Base-by-base conservation (phyloP, 179 eudicot species). In the Spinacia oleracea region DNA sequence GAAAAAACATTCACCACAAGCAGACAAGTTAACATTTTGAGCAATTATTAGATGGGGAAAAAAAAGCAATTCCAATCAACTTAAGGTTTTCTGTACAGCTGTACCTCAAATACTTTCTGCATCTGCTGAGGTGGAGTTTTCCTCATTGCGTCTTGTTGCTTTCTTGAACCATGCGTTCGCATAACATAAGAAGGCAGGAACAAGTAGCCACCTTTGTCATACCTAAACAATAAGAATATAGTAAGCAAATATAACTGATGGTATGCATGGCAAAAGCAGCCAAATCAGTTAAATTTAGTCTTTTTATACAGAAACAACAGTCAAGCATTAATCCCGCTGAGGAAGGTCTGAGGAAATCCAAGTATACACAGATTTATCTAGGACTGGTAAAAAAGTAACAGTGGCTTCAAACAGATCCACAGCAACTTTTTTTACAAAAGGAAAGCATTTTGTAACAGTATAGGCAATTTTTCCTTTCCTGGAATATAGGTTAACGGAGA, bases 81-180 rank as follows among this genome's bases (percentile, higher is more conserved):
- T 50, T 32, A 59, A 48, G 60, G 79, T 29, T 15, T n/a, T 60
- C 21, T 34, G 55, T 63, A 64, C 51, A 62, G 31, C 32, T 43
- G 65, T 81, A 93, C 98, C 93, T 92, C 93, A 40, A 84, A 87
- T 31, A 92, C 93, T 83, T 85, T 87, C 83, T 92, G 91, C 92
- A 93, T 87, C 78, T 92, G 91, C 69, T 87, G 84, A 18, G 86
- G 73, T 27, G 89, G 84, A 78, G 83, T 85, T 75, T 73, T 79
- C 87, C 77, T 89, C 79, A 93, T 82, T 74, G 97, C 93, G 59
- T 89, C 88, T 84, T 88, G 89, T 81, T 90, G 95, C 74, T 83
- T 84, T 83, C 83, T 89, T 40, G 97, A 93, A 71, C 98, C 98
- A 84, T 88, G 98, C 62, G 95, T 93, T 75, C 98, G 90, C 93